Conservation (phyloP, 768 basidiomycete genomes). For the Rhizopogon vesiculosus region DNA sequence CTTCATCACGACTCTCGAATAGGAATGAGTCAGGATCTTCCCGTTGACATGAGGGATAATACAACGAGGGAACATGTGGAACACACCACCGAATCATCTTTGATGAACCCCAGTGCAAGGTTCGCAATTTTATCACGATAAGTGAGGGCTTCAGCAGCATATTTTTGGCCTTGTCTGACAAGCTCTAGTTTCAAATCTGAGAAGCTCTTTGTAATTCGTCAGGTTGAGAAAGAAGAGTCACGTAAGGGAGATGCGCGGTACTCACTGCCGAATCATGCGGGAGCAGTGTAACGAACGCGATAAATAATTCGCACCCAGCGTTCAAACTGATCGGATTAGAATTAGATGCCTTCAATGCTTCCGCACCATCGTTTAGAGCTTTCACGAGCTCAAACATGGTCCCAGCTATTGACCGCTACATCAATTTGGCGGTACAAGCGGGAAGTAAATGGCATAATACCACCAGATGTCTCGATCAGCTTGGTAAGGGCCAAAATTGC, state of each 20-base stretch:
- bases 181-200: slow-evolving; percentile 78
- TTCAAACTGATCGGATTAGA: slow-evolving; percentile 80
- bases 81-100: slow-evolving; percentile 86
- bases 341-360: slow-evolving; percentile 53
- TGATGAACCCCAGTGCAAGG: slow-evolving; percentile 87
- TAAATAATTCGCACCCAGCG: slow-evolving; percentile 89
- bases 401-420: slow-evolving; percentile 45
- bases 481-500: slow-evolving; percentile 85
- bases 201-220: slow-evolving; percentile 55
- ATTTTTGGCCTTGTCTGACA: slow-evolving; percentile 74
- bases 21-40: slow-evolving; percentile 95
- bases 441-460: slow-evolving; percentile 33
- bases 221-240: slow-evolving; percentile 5
- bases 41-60: slow-evolving; percentile 8
- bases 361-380: slow-evolving; percentile 73
- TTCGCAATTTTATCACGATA: slow-evolving; percentile 90
- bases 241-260: slow-evolving; percentile 13
- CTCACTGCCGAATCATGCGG: slow-evolving; percentile 79
- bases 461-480: slow-evolving; percentile 73
- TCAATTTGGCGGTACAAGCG: not conserved
- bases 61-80: slow-evolving; percentile 12
- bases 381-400: slow-evolving; percentile 93
- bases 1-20: slow-evolving; percentile 93
- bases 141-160: slow-evolving; percentile 71
- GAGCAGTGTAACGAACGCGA: slow-evolving; percentile 81